A percentile compares a stretch with the other conserved stretches of the same genome.
Conservation (phyloP, 202 grass and related monocot genomes). For the Schoenoplectus triqueter region DNA sequence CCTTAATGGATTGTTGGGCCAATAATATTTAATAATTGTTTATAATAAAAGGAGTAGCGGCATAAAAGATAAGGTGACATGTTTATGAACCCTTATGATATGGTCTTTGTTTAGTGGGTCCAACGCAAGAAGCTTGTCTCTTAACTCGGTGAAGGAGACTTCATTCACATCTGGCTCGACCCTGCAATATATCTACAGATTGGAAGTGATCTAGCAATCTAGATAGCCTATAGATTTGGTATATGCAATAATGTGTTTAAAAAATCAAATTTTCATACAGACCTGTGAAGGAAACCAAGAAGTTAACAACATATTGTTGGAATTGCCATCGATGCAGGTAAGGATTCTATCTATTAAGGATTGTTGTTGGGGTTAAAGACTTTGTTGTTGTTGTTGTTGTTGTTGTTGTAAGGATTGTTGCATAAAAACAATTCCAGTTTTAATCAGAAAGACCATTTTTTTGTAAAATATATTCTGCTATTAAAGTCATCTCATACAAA, state of each 20-base stretch:
- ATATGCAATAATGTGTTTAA: neutral
- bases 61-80: neutral
- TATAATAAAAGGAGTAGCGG: neutral
- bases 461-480: neutral
- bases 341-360: neutral
- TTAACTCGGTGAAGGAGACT: conserved; percentile 82
- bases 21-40: conserved; percentile 1
- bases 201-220: conserved; percentile 49
- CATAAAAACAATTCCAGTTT: conserved; percentile 1
- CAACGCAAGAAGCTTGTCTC: conserved; percentile 84
- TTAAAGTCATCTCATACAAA: neutral
- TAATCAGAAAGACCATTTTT: neutral
- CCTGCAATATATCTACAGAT: conserved; percentile 76
- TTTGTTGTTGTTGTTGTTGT: too few species aligned
- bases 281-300: neutral
- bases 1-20: neutral
- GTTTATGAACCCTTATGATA: conserved; percentile 70
- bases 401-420: too few species aligned
- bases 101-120: conserved; percentile 81
- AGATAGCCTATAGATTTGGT: neutral
- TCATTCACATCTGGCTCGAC: conserved; percentile 65
- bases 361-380: neutral
- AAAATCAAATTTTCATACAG: conserved; percentile 16
- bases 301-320: neutral
- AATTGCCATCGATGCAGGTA: neutral